phyloP scores from a whole-genome alignment of 768 basidiomycete genomes.

The Candolleomyces aberdarensis region DNA sequence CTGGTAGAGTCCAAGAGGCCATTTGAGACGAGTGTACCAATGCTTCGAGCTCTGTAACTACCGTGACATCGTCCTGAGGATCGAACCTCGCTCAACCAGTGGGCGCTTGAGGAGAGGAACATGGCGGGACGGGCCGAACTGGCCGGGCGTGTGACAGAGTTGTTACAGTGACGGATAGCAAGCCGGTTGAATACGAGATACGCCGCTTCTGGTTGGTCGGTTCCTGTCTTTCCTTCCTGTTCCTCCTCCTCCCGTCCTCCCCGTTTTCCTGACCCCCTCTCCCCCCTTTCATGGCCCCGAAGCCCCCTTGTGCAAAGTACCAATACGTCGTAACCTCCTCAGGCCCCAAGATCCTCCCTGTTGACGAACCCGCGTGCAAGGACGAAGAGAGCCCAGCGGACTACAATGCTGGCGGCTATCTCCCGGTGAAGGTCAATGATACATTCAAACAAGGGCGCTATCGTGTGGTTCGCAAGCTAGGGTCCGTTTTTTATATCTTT shows the following conservation, averaged over 20 bases:
- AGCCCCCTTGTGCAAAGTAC: slow-evolving; percentile 65
- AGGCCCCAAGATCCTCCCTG: slow-evolving; percentile 69
- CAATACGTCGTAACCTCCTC: slow-evolving; percentile 69
- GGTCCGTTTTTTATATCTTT: slow-evolving; percentile 40
- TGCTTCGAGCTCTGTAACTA: too few relatives aligned
- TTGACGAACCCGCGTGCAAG: slow-evolving; percentile 61
- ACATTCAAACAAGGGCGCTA: slow-evolving; percentile 84
- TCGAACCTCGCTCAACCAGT: too few relatives aligned
- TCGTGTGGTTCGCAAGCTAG: slow-evolving; percentile 84
- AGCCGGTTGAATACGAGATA: slow-evolving; percentile 11
- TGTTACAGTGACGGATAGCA: background rate
- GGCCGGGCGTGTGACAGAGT: background rate
- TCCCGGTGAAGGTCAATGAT: slow-evolving; percentile 78
- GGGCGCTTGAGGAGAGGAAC: too few relatives aligned
- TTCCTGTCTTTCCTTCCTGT: slow-evolving; percentile 4
- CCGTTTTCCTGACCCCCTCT: background rate
- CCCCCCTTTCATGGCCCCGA: slow-evolving; percentile 56
- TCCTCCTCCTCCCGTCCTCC: slow-evolving; percentile 14
- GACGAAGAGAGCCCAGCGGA: slow-evolving; percentile 84
- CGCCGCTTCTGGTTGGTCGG: slow-evolving; percentile 3
- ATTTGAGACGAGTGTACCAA: too few relatives aligned
- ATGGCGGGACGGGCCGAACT: background rate
- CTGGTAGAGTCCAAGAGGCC: too few relatives aligned
- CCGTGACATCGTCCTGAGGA: too few relatives aligned
- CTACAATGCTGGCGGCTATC: slow-evolving; percentile 80